Evolutionary conservation across 768 basidiomycete genomes (phyloP), one percentile per base, ranked within the genome.

Genomic region (Amanita rimosa): DNA sequence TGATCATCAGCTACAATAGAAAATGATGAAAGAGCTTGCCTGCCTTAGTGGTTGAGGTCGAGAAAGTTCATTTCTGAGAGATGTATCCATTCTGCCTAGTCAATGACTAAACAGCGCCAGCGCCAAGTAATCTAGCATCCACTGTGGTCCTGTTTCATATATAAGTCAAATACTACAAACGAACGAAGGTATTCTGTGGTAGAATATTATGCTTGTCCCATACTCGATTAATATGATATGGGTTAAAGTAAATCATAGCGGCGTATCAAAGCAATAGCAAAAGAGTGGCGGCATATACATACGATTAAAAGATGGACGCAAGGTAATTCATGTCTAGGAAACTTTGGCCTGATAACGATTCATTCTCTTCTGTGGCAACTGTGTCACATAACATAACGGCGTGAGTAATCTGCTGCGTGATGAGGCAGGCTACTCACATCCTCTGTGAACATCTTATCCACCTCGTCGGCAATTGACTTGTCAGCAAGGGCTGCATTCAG

Each of bases 401-500:
- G 24, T 42, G 9, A 42, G 26, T 9, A n/a, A 27, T 26, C 11
- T 26, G 27, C 10, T 43, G 11, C 4, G 13, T 3, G 10, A 7
- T 4, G 22, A 26, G 7, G 21, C 0, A 26, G 14, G 13, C 9
- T 9, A 35, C 44, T 45, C 34, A 45, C 44, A 17, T 44, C 44
- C 31, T 45, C 21, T 9, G 9, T 34, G 10, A 45, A 34, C 44
- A 45, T 46, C 21, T 37, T 34, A 24, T 46, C 45, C 17, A 46
- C 35, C 6, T 37, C 45, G 4, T 24, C 11, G 8, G 33, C 45
- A n/a, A 46, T 35, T n/a, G 35, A 35, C 35, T 46, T 37, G 24
- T 46, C 45, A 26, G 45, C 35, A 26, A 46, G 36, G 14, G 45
- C 45, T 17, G 45, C 45, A n/a, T 35, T 46, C 14, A 36, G 5